These are phyloP conservation scores for Colletotrichum sp. DNA, from an alignment of 2,329 filamentous ascomycete species.

Conservation along the genomic window DNA sequence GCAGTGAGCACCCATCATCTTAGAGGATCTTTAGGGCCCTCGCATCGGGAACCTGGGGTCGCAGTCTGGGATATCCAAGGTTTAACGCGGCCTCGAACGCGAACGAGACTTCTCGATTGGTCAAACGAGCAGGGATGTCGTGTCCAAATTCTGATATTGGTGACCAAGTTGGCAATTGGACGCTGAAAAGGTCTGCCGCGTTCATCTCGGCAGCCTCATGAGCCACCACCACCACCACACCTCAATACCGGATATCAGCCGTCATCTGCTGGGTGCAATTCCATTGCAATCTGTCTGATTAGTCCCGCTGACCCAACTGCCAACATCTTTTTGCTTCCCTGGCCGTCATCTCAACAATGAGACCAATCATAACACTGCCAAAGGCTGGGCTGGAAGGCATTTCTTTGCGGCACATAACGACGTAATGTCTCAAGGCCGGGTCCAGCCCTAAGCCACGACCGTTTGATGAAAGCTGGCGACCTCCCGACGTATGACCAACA, in stretches of 20 bases:
- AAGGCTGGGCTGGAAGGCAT: neutral
- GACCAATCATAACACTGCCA: neutral
- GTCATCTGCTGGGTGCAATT: neutral
- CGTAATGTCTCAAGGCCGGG: conserved; percentile 6
- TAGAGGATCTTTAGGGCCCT: neutral
- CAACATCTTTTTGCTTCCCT: neutral
- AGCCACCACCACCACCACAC: neutral
- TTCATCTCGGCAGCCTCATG: conserved; percentile 16
- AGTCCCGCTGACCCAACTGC: neutral
- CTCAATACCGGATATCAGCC: neutral
- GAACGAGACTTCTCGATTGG: neutral
- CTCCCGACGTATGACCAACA: neutral
- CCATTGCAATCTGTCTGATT: neutral
- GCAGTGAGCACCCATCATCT: neutral
- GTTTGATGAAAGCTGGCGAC: neutral
- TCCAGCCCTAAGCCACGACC: conserved; percentile 13
- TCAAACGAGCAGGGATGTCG: neutral
- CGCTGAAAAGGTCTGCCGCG: neutral
- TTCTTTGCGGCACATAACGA: neutral
- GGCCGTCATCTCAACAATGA: neutral
- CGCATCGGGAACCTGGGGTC: conserved; percentile 11
- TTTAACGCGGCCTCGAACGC: neutral
- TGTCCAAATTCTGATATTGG: neutral
- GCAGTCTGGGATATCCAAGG: conserved; percentile 11
- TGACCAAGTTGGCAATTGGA: neutral